Conservation (phyloP, 2,329 filamentous ascomycete species). For the Paraconiothyrium brasiliense region DNA sequence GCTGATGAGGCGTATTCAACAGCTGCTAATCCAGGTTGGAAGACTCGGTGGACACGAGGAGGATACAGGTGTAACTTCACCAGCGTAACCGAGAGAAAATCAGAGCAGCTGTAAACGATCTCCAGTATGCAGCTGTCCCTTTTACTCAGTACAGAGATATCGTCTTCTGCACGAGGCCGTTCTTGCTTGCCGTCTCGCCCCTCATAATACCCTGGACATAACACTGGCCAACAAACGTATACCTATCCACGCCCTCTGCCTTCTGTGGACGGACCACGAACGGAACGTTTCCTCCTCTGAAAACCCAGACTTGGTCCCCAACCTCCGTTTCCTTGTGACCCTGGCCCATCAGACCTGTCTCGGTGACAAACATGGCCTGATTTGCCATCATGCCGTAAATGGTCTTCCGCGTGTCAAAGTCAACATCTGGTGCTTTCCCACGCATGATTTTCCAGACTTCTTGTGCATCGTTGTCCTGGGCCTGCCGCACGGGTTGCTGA, state of each 20-base stretch:
- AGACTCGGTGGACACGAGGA: too few species aligned
- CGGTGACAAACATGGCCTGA: conserved; percentile 3
- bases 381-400: conserved; percentile 7
- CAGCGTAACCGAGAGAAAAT: too few species aligned
- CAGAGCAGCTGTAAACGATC: too few species aligned
- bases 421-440: background rate
- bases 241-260: background rate
- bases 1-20: too few species aligned
- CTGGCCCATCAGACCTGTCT: background rate
- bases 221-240: conserved; percentile 5
- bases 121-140: background rate
- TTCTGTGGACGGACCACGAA: background rate
- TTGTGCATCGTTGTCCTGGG: background rate
- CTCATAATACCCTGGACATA: conserved; percentile 8
- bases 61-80: too few species aligned
- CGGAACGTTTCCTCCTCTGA: conserved; percentile 9
- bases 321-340: conserved; percentile 7
- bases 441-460: conserved; percentile 5
- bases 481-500: background rate
- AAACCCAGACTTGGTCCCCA: conserved; percentile 9
- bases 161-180: background rate
- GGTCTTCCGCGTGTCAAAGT: background rate
- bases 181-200: background rate
- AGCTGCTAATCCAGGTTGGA: too few species aligned
- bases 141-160: conserved; percentile 2